A percentile compares a stretch with the other conserved stretches of the same genome.
Evolutionary conservation across 192 early-diverging fungal genomes (phyloP).

Genomic region (Podila clonocystis): DNA sequence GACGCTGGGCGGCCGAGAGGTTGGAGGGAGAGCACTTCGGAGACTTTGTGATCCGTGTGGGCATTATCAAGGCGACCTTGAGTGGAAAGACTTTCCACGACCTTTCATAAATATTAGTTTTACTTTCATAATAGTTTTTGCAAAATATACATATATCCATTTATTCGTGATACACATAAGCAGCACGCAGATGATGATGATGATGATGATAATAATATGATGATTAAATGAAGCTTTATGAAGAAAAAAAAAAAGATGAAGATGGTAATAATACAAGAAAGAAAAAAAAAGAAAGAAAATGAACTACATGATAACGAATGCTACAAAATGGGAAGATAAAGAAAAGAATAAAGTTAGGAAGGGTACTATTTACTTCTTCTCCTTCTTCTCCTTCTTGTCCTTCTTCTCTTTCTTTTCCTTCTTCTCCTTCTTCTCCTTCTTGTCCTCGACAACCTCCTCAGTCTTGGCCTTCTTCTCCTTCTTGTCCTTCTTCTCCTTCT

Average conservation of each 20-base stretch:
- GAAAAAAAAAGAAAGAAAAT: conserved; percentile 1
- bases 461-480: conserved; percentile 53
- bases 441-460: conserved; percentile 57
- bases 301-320: background rate
- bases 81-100: conserved; percentile 85
- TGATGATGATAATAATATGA: too few relatives aligned
- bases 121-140: background rate
- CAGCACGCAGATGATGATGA: too few relatives aligned
- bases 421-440: conserved; percentile 56
- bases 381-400: conserved; percentile 51
- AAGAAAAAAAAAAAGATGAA: too few relatives aligned
- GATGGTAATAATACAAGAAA: too few relatives aligned
- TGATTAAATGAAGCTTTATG: too few relatives aligned
- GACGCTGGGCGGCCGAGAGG: conserved; percentile 79
- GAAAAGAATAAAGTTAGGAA: background rate
- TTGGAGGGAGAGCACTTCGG: conserved; percentile 87
- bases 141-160: background rate
- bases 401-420: conserved; percentile 55
- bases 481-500: conserved; percentile 56
- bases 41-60: conserved; percentile 93
- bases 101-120: conserved; percentile 39
- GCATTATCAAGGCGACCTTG: conserved; percentile 83
- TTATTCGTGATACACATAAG: too few relatives aligned
- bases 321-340: background rate
- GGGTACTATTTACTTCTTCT: conserved; percentile 39